Evolutionary conservation across 23 red algal genomes (phyloP), one percentile per base, ranked within the genome.

Genomic region (Chondrus crispus): DNA sequence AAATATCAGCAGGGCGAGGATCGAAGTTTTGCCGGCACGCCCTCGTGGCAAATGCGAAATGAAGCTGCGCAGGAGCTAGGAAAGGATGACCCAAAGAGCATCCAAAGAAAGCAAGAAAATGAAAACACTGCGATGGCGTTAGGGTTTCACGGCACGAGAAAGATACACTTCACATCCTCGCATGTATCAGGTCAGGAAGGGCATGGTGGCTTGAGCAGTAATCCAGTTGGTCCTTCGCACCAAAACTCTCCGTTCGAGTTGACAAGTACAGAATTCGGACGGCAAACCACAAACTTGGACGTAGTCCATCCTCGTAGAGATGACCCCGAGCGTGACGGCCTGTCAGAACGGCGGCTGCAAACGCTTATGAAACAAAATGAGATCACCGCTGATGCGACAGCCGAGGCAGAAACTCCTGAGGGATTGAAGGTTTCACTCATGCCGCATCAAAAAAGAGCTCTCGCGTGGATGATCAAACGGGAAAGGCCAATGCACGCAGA

Each of bases 391-490:
- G 91, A 93, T 48, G 91, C 91, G 32, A 90, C 85, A 60, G 82
- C 55, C 18, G 93, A 90, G 49, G 12, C 33, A 33, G 52, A 47
- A 22, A 87, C 75, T 12, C 85, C 87, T 32, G 38, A 52, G 28
- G 82, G 82, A 60, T 38, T 90, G 57, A 48, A 26, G 5, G 82
- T 96, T 29, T 28, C 52, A 11, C 50, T 96, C 24, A 53, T 96
- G 66, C 76, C 47, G 43, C 94, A 96, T 68, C 94, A 96, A 57
- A 74, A 78, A 39, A 62, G 79, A 68, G 94, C 94, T 6, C 62
- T 96, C 14, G 94, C 94, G 10, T 96, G 94, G 94, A 96, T 96
- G 94, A 43, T 80, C 10, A 76, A 87, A 36, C 52, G 94, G 9
- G 94, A 96, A 60, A 33, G 40, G 11, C 78, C 78, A 10, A 50